phyloP scores from a whole-genome alignment of 805 yeast genomes.

The Nakazawaea siamensis region DNA sequence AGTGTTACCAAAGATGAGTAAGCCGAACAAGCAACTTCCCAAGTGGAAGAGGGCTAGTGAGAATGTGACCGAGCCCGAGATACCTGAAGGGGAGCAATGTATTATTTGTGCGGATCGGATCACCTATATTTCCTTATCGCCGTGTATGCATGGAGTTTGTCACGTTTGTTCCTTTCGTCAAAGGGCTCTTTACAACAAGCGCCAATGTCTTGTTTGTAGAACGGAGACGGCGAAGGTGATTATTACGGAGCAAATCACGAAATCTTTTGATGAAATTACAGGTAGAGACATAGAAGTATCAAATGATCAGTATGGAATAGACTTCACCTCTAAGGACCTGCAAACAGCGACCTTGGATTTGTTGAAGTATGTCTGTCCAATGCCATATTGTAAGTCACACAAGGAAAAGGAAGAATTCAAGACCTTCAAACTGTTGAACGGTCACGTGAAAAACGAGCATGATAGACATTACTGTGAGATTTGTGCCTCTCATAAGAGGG shows the following conservation, averaged over 20 bases:
- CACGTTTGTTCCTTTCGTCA: constrained; percentile 77
- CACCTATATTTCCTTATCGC: constrained; percentile 57
- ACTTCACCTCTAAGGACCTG: constrained; percentile 49
- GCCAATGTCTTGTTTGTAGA: constrained; percentile 78
- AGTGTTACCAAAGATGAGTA: too few species aligned
- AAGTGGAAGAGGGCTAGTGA: constrained; percentile 2
- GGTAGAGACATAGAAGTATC: constrained; percentile 22
- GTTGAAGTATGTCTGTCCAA: constrained; percentile 49
- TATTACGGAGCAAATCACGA: constrained; percentile 39
- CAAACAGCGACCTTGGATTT: constrained; percentile 40
- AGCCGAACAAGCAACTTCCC: too few species aligned
- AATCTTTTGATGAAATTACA: constrained; percentile 29
- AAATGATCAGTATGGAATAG: constrained; percentile 42
- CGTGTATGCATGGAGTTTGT: constrained; percentile 83
- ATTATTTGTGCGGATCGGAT: constrained; percentile 78
- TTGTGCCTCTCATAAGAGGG: constrained; percentile 70
- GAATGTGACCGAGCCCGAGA: constrained; percentile 20
- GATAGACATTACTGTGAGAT: constrained; percentile 60
- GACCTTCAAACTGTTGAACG: constrained; percentile 48
- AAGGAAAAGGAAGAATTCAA: constrained; percentile 27
- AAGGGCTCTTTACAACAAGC: constrained; percentile 68
- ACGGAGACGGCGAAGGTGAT: constrained; percentile 51
- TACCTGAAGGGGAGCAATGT: constrained; percentile 43
- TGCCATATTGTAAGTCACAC: constrained; percentile 23
- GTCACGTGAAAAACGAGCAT: constrained; percentile 62